Conservation (phyloP, 805 yeast species). For the Millerozyma acaciae region DNA sequence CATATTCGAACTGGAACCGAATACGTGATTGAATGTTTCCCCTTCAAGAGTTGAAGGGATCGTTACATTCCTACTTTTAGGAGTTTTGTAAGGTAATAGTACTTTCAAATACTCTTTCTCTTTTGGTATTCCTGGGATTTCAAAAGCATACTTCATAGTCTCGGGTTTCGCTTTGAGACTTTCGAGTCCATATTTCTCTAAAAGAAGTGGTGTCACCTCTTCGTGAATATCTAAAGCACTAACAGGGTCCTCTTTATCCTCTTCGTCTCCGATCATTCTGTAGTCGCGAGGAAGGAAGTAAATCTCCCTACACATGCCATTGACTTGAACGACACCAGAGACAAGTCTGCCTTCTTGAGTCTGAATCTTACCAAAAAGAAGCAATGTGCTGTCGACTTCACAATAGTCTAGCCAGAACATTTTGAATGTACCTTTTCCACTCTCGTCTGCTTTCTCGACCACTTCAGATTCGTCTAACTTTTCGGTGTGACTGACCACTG, state of each 20-base stretch:
- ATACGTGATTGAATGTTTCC: slow-evolving; percentile 70
- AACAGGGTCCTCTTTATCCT: slow-evolving; percentile 32
- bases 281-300: slow-evolving; percentile 69
- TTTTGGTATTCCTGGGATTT: slow-evolving; percentile 71
- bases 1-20: slow-evolving; percentile 69
- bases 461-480: slow-evolving; percentile 27
- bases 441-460: slow-evolving; percentile 14
- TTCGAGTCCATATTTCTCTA: slow-evolving; percentile 59
- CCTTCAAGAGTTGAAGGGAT: slow-evolving; percentile 68
- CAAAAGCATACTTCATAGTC: slow-evolving; percentile 82
- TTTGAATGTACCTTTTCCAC: slow-evolving; percentile 47
- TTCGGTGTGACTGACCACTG: slow-evolving; percentile 26
- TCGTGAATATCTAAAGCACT: slow-evolving; percentile 67
- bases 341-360: slow-evolving; percentile 55
- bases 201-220: slow-evolving; percentile 65
- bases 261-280: slow-evolving; percentile 41
- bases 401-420: slow-evolving; percentile 91
- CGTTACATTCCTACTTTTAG: slow-evolving; percentile 43
- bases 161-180: slow-evolving; percentile 68
- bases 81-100: slow-evolving; percentile 68
- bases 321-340: slow-evolving; percentile 74
- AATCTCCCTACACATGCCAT: slow-evolving; percentile 65
- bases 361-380: slow-evolving; percentile 77
- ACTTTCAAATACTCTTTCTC: slow-evolving; percentile 79
- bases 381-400: slow-evolving; percentile 65